These are phyloP conservation scores for Penstemon davidsonii DNA, from an alignment of 257 asterid genomes.

Conservation along the genomic window DNA sequence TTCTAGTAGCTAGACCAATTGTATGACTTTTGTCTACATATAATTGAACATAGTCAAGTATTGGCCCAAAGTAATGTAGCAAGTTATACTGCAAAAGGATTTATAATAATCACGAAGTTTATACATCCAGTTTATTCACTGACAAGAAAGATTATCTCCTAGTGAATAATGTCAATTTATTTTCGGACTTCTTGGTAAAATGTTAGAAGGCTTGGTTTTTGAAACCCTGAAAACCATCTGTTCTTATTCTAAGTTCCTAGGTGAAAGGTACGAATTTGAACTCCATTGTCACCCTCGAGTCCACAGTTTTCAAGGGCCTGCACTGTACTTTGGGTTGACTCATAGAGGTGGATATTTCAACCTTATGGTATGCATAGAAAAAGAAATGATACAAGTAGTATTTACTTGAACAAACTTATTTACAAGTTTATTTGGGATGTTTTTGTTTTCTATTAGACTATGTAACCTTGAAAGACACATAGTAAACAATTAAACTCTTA, in stretches of 20 bases:
- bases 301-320: neutral
- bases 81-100: no score
- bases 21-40: no score
- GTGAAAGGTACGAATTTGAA: neutral
- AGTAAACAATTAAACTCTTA: no score
- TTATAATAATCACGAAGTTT: neutral
- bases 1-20: no score
- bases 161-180: neutral
- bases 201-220: neutral
- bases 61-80: no score
- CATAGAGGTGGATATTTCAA: neutral
- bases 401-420: neutral
- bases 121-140: neutral
- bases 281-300: conserved; percentile 3
- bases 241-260: neutral
- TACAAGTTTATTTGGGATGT: no score
- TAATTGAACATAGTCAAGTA: neutral
- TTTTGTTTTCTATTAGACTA: no score
- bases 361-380: neutral
- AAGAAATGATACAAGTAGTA: neutral
- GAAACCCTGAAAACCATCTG: neutral
- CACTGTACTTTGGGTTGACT: neutral
- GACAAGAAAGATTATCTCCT: neutral
- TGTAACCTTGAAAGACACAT: no score
- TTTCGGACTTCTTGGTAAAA: neutral